Evolutionary conservation across 1,139 yeast genomes (phyloP), one percentile per base, ranked within the genome.

Genomic region (Pneumocystis carinii): DNA sequence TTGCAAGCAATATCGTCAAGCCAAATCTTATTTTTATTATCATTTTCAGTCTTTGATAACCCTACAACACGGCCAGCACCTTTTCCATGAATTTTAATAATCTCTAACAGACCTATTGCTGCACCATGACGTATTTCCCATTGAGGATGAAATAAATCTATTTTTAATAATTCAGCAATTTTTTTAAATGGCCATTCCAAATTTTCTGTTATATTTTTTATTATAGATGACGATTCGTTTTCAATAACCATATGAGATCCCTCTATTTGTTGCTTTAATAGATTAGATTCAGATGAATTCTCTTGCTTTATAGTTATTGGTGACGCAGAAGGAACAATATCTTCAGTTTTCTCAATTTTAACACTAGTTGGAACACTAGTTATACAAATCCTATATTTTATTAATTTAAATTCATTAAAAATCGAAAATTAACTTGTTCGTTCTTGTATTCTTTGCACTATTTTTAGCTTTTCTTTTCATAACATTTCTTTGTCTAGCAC

Each of bases 111-210:
- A 0, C 98, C 98, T 68, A 92, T 78, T 6, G 96, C 89, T 0
- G 97, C 92, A 56, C 98, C 99, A 74, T 94, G 99, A 69, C 99
- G 83, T 19, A 86, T 79, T 75, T 94, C 98, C 99, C 99, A 94
- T 62, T 81, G 79, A 59, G 88, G 94, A 68, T 86, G 86, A 72
- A 89, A 89, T 65, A 94, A 75, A 70, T 90, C 96, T 59, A 83
- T 83, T 67, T 89, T 77, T 59, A 94, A 75, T 39, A 90, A 76
- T 71, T 90, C 97, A 71, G 86, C 90, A n/a, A 92, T 85, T n/a
- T 97, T 96, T 77, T 90, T 97, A 69, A 90, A 88, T 65, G 90
- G 95, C 97, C 98, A 94, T 0, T 88, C 86, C 61, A 85, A 77
- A 4, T 90, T 92, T 0, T 87, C 84, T 4, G 55, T 24, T 8